Percentiles rank a stretch among this genome's conserved stretches.
Conservation (phyloP, 441 rosid species). For the Syzygium syzygioides region DNA sequence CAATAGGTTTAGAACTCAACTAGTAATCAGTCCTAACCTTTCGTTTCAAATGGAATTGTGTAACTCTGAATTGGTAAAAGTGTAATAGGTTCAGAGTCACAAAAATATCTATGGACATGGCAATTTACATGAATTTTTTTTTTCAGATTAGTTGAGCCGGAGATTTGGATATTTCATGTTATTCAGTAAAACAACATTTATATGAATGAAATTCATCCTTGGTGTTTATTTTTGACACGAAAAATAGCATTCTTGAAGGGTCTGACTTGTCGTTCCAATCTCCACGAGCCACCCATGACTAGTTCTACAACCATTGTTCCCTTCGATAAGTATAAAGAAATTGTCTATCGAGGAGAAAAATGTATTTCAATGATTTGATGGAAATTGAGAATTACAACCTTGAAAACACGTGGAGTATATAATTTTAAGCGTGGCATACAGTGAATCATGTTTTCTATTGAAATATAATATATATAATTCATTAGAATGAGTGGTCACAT, state of each 20-base stretch:
- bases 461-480: background rate
- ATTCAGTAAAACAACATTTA: background rate
- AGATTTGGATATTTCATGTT: background rate
- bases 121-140: background rate
- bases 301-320: background rate
- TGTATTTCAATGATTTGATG: background rate
- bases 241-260: background rate
- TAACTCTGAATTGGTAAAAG: too few species aligned
- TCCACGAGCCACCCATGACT: background rate
- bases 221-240: background rate
- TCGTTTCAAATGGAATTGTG: too few species aligned
- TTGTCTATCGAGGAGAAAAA: background rate
- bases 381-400: background rate
- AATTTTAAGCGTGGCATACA: background rate
- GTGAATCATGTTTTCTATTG: background rate
- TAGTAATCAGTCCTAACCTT: too few species aligned
- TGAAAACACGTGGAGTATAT: background rate
- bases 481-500: background rate
- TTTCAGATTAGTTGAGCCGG: background rate
- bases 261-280: background rate
- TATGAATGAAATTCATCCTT: background rate
- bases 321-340: background rate
- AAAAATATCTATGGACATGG: too few species aligned
- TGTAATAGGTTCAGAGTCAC: too few species aligned
- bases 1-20: too few species aligned